Base-by-base conservation (phyloP, 148 eudicot species). In the Chenopodium quinoa region DNA sequence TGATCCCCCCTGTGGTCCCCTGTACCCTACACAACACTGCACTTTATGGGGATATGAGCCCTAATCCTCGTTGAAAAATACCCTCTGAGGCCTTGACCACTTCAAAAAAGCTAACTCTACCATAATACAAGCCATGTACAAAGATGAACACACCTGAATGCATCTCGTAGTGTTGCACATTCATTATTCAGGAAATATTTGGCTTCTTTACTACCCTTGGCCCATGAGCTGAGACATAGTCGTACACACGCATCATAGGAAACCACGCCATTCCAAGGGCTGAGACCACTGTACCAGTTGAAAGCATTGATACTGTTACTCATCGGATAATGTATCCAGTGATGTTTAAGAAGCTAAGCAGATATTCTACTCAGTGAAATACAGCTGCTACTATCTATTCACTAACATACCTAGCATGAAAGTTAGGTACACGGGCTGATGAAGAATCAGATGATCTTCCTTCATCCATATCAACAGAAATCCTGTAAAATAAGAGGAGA, bases 191-290 rank as follows among this genome's bases (percentile, higher is more conserved):
- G 76, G 81, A 87, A 87, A 50, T 73, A 84, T 63, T 80, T 78
- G 47, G 86, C 80, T 65, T 87, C 86, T 72, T 79, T 77, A 79
- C 68, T 54, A 47, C 89, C 86, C 80, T 84, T 87, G 79, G 81
- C 86, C 81, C 83, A 79, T 67, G 69, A 84, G 34, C 17, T 82
- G 50, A 87, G 85, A 73, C 89, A 87, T 64, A 87, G 71, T 37
- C 89, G 86, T 13, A 84, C 84, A 63, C 89, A 87, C 2, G 85
- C 89, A 46, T 87, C 89, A 78, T 87, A 87, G 11, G 89, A 62
- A 50, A 87, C 80, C 79, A 84, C 81, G 50, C 81, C 79, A 69
- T 62, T 75, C 89, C 89, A 87, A 76, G 86, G 89, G 82, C 89
- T 81, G n/a, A 84, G 89, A 48, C 17, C 85, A 82, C 89, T 87